These are phyloP conservation scores for Boletus rubroflammeus DNA, from an alignment of 768 basidiomycete species.

Conservation along the genomic window DNA sequence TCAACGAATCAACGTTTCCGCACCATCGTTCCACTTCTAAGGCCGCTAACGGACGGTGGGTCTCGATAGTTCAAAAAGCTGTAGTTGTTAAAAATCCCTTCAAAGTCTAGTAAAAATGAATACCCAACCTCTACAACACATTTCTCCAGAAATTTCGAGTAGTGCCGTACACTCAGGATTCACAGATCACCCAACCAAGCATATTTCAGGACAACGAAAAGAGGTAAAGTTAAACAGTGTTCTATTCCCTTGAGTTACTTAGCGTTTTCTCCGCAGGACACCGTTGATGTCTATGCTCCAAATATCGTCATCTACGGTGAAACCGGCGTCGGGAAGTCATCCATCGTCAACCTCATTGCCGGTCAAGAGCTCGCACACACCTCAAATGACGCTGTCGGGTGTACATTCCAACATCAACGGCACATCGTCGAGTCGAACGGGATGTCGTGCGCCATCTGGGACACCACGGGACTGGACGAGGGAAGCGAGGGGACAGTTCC, in stretches of 20 bases:
- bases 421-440: neutral
- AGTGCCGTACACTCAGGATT: neutral
- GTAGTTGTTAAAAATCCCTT: neutral
- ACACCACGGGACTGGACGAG: slow-evolving; percentile 1
- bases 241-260: too few species aligned
- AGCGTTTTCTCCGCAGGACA: neutral
- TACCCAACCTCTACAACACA: neutral
- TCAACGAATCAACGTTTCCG: too few species aligned
- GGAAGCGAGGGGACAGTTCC: neutral
- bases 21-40: too few species aligned
- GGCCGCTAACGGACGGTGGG: too few species aligned
- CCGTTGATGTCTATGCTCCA: neutral
- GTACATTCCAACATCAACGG: slow-evolving; percentile 1
- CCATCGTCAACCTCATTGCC: slow-evolving; percentile 9
- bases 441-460: neutral
- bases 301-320: slow-evolving; percentile 8
- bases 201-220: neutral
- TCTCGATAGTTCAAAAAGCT: too few species aligned
- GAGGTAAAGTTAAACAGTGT: neutral
- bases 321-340: slow-evolving; percentile 2
- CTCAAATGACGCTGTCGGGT: slow-evolving; percentile 2
- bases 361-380: neutral
- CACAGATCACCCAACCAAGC: neutral
- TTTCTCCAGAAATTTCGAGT: neutral
- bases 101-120: neutral